phyloP scores from a whole-genome alignment of 2,329 filamentous ascomycete genomes.

The Uncinocarpus reesii region DNA sequence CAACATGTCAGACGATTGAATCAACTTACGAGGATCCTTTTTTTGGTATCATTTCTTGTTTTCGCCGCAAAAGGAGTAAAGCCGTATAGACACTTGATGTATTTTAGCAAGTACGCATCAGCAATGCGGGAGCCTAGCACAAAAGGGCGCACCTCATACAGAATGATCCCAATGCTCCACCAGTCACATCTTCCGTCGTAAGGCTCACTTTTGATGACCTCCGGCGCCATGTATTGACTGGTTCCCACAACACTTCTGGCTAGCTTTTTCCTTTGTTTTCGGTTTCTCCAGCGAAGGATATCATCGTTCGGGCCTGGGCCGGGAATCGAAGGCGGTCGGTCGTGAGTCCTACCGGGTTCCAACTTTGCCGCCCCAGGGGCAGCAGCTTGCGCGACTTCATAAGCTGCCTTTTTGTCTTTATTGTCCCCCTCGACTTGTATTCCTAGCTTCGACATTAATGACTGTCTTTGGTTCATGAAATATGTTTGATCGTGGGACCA shows the following conservation, averaged over 20 bases:
- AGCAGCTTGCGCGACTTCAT: constrained; percentile 25
- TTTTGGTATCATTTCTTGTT: constrained; percentile 71
- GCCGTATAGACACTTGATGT: constrained; percentile 66
- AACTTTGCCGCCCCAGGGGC: background rate
- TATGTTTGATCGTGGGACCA: constrained; percentile 87
- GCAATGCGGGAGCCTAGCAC: background rate
- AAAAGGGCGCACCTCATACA: constrained; percentile 56
- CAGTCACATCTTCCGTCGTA: constrained; percentile 93
- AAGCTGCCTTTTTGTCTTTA: constrained; percentile 53
- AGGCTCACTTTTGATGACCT: constrained; percentile 68
- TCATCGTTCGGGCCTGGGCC: constrained; percentile 33
- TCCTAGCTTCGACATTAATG: constrained; percentile 63
- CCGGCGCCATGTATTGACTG: constrained; percentile 96
- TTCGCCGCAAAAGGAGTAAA: constrained; percentile 81
- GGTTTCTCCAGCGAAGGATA: constrained; percentile 61
- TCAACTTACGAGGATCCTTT: constrained; percentile 62
- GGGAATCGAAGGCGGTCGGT: constrained; percentile 26
- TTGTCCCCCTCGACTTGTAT: constrained; percentile 64
- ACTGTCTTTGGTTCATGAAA: constrained; percentile 73
- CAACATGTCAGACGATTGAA: background rate
- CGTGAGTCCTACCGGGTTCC: background rate
- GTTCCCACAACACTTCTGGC: constrained; percentile 86
- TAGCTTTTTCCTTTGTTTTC: constrained; percentile 56
- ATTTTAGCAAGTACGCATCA: constrained; percentile 9
- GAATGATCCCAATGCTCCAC: constrained; percentile 92